A percentile compares a stretch with the other conserved stretches of the same genome.
Conservation (phyloP, 2,329 filamentous ascomycete genomes). For the Penicillium concentricum region DNA sequence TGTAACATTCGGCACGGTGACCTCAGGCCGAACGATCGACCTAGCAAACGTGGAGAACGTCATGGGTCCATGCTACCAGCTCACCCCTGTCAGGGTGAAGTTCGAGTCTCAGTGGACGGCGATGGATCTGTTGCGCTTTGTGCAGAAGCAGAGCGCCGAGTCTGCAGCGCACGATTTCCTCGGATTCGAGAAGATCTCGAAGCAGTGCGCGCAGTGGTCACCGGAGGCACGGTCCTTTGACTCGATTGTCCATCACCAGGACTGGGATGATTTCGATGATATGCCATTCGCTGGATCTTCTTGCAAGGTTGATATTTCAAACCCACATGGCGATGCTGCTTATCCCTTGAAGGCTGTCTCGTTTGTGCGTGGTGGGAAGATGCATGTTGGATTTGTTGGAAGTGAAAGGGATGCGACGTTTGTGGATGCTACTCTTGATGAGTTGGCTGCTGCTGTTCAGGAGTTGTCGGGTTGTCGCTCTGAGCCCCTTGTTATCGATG, state of each 20-base stretch:
- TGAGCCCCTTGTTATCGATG: slow-evolving; percentile 9
- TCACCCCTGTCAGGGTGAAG: slow-evolving; percentile 57
- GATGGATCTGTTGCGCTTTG: slow-evolving; percentile 48
- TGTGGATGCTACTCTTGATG: slow-evolving; percentile 53
- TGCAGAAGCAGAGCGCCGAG: slow-evolving; percentile 55
- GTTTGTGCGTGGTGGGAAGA: slow-evolving; percentile 58
- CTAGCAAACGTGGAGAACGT: slow-evolving; percentile 54
- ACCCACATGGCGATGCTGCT: slow-evolving; percentile 54
- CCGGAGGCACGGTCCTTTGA: slow-evolving; percentile 50
- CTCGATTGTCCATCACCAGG: slow-evolving; percentile 58
- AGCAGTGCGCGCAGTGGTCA: slow-evolving; percentile 49
- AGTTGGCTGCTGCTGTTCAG: slow-evolving; percentile 47
- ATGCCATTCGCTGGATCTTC: slow-evolving; percentile 35
- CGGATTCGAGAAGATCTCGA: slow-evolving; percentile 51
- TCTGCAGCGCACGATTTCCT: slow-evolving; percentile 54
- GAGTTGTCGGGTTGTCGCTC: slow-evolving; percentile 29
- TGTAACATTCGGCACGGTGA: slow-evolving; percentile 63
- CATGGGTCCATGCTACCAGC: slow-evolving; percentile 57
- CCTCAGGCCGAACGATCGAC: slow-evolving; percentile 60
- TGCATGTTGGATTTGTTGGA: slow-evolving; percentile 58
- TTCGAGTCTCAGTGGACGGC: slow-evolving; percentile 52
- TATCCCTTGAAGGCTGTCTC: slow-evolving; percentile 36
- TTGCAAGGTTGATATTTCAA: slow-evolving; percentile 57
- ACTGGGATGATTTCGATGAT: slow-evolving; percentile 61
- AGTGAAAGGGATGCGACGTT: slow-evolving; percentile 51